Conservation (phyloP, 2,329 filamentous ascomycete genomes). For the Bipolaris victoriae region DNA sequence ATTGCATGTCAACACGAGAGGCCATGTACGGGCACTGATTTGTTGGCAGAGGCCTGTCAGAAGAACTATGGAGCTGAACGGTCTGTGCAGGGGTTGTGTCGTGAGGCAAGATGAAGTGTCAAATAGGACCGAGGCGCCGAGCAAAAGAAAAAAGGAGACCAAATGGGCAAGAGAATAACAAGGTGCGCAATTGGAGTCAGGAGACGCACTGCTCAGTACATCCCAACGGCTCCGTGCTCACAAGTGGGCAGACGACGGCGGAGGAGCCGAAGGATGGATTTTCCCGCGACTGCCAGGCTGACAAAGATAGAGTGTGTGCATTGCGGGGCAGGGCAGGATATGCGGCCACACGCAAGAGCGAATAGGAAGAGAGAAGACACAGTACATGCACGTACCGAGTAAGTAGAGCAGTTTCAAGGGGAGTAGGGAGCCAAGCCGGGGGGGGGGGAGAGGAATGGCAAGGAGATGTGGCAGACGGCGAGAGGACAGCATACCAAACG, state of each 20-base stretch:
- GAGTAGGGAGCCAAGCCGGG: slow-evolving; percentile 15
- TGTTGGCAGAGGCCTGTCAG: slow-evolving; percentile 19
- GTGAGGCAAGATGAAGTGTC: slow-evolving; percentile 16
- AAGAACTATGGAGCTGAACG: slow-evolving; percentile 11
- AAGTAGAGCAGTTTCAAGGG: slow-evolving; percentile 14
- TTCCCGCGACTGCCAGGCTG: slow-evolving; percentile 15
- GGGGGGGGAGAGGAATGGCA: slow-evolving; percentile 7
- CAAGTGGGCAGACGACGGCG: slow-evolving; percentile 18
- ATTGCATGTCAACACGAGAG: slow-evolving; percentile 28
- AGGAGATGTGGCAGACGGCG: slow-evolving; percentile 40
- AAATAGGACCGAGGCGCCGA: slow-evolving; percentile 19
- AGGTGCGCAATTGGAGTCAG: neutral
- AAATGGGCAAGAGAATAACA: slow-evolving; percentile 8
- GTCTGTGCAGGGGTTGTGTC: slow-evolving; percentile 25
- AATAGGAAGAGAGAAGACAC: slow-evolving; percentile 15
- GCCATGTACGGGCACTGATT: slow-evolving; percentile 22
- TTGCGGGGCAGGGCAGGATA: slow-evolving; percentile 30
- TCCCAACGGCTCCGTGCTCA: slow-evolving; percentile 5
- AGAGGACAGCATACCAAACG: slow-evolving; percentile 29
- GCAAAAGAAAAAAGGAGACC: slow-evolving; percentile 24
- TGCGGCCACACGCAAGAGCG: slow-evolving; percentile 23
- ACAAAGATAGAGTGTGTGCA: slow-evolving; percentile 10
- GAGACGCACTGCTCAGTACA: slow-evolving; percentile 5
- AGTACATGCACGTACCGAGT: slow-evolving; percentile 15
- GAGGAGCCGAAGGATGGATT: slow-evolving; percentile 9